Evolutionary conservation across 106 monocot genomes (phyloP).

Genomic region (Dendrobium chrysotoxum): DNA sequence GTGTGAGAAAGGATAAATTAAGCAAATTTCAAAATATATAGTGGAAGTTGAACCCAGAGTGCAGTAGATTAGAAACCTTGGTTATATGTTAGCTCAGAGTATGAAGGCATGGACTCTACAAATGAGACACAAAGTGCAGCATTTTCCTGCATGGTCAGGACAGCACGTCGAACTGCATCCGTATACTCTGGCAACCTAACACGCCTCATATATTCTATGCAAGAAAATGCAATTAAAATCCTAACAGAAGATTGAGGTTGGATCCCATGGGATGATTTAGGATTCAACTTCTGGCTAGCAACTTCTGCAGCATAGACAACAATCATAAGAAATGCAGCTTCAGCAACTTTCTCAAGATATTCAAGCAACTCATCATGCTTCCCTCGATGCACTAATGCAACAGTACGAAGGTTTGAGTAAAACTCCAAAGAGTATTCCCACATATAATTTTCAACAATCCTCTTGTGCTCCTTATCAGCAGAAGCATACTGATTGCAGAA

Average conservation of each 20-base stretch:
- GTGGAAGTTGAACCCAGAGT: not conserved
- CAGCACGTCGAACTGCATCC: constrained; percentile 63
- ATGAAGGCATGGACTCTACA: constrained; percentile 74
- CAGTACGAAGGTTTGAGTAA: constrained; percentile 38
- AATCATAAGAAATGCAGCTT: constrained; percentile 91
- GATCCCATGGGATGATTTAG: constrained; percentile 19
- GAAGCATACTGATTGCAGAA: constrained; percentile 70
- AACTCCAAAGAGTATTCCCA: constrained; percentile 56
- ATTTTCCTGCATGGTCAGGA: constrained; percentile 71
- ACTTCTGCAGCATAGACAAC: constrained; percentile 84
- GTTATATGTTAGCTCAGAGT: constrained; percentile 52
- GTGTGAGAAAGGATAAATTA: not conserved
- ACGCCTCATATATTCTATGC: constrained; percentile 77
- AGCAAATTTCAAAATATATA: constrained; percentile 2
- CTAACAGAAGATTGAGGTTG: constrained; percentile 33
- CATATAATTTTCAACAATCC: constrained; percentile 39
- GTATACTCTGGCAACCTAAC: constrained; percentile 80
- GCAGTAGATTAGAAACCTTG: constrained; percentile 29
- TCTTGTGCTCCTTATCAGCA: constrained; percentile 37
- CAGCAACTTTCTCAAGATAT: constrained; percentile 68
- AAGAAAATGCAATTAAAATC: constrained; percentile 81
- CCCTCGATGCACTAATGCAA: constrained; percentile 21
- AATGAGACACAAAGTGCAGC: constrained; percentile 27
- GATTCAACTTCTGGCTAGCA: constrained; percentile 46
- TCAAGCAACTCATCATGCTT: constrained; percentile 29